Evolutionary conservation across 1,284 basidiomycete genomes (phyloP).

Genomic region (Ceratobasidium sp.): DNA sequence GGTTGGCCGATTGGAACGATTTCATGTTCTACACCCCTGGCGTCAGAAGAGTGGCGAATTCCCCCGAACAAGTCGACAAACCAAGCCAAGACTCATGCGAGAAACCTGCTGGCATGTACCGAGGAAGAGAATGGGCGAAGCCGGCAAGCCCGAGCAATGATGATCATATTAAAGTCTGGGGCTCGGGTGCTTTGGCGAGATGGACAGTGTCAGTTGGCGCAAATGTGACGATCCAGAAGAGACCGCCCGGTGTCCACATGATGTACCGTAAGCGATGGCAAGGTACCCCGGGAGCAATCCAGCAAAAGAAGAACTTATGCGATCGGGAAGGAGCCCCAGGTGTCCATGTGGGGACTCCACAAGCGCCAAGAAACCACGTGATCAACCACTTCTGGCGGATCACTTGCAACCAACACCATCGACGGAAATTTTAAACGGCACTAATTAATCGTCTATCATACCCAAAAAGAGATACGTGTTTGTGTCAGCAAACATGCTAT

Average conservation of each 20-base stretch:
- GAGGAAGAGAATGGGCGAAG: conserved; percentile 4
- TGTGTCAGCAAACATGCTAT: conserved; percentile 2
- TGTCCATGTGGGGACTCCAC: conserved; percentile 12
- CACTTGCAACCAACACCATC: conserved; percentile 8
- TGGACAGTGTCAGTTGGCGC: not conserved
- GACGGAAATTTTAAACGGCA: not conserved
- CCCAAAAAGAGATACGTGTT: not conserved
- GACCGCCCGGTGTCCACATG: conserved; percentile 23
- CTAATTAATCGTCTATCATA: conserved; percentile 5
- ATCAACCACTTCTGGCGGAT: not conserved
- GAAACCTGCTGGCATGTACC: conserved; percentile 4
- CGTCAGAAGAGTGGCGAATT: conserved; percentile 22
- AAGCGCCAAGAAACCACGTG: conserved; percentile 15
- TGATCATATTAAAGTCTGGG: not conserved
- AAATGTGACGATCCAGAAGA: conserved; percentile 13
- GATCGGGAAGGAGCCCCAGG: conserved; percentile 34
- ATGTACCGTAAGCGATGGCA: not conserved
- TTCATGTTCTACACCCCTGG: conserved; percentile 7
- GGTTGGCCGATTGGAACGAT: conserved; percentile 18
- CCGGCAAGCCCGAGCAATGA: not conserved
- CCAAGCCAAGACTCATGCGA: not conserved
- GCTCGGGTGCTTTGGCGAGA: conserved; percentile 19
- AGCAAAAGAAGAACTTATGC: conserved; percentile 22
- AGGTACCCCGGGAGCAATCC: conserved; percentile 14
- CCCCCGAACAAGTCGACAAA: not conserved